Conservation (phyloP, 2,329 filamentous ascomycete species). For the Fusarium tricinctum region DNA sequence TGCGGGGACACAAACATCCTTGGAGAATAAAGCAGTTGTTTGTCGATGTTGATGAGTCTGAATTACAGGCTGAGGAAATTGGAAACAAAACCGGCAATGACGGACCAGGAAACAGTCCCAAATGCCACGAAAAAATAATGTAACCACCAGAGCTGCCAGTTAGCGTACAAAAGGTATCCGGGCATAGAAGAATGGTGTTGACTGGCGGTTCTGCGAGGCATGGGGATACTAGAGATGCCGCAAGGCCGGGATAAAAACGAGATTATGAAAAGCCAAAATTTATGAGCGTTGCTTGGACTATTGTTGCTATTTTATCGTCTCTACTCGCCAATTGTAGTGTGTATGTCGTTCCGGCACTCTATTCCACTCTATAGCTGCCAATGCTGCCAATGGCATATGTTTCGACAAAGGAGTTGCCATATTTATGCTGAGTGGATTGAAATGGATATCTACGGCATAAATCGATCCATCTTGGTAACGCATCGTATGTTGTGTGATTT, state of each 20-base stretch:
- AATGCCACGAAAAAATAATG: slow-evolving; percentile 67
- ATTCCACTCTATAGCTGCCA: too few relatives aligned
- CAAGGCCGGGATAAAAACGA: slow-evolving; percentile 74
- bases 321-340: neutral
- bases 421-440: neutral
- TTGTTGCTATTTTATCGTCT: slow-evolving; percentile 9
- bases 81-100: slow-evolving; percentile 74
- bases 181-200: slow-evolving; percentile 70
- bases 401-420: neutral
- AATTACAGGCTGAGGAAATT: slow-evolving; percentile 76
- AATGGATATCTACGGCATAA: slow-evolving; percentile 8
- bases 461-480: slow-evolving; percentile 40
- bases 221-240: slow-evolving; percentile 70
- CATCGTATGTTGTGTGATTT: slow-evolving; percentile 46
- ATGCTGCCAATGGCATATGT: too few relatives aligned
- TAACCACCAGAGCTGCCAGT: slow-evolving; percentile 72
- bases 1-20: slow-evolving; percentile 76
- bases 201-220: slow-evolving; percentile 72
- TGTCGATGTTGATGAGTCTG: slow-evolving; percentile 77
- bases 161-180: slow-evolving; percentile 67
- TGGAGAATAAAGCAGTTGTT: slow-evolving; percentile 76
- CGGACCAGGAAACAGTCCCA: slow-evolving; percentile 73
- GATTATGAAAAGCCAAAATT: slow-evolving; percentile 33
- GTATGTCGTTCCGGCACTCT: too few relatives aligned
- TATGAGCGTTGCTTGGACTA: slow-evolving; percentile 25